Conservation (phyloP, 805 yeast genomes). For the Danielia oregonensis region DNA sequence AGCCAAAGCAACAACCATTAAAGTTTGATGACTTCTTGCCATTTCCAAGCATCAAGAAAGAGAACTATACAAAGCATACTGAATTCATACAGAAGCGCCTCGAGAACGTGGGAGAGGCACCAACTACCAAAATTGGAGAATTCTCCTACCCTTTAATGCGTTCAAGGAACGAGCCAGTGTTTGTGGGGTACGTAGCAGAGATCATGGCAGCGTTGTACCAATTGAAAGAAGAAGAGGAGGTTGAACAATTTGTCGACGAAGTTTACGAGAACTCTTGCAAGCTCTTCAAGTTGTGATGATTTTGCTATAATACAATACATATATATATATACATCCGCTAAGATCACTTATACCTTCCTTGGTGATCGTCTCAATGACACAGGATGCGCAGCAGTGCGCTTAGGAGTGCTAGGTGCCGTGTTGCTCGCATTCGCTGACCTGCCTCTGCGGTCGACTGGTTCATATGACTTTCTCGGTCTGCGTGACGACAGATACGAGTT, state of each 20-base stretch:
- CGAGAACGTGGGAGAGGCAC: slow-evolving; percentile 3
- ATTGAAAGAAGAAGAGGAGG: slow-evolving; percentile 23
- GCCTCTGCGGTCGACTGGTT: too few relatives aligned
- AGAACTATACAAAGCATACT: slow-evolving; percentile 43
- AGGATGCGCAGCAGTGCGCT: too few relatives aligned
- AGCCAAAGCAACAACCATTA: slow-evolving; percentile 18
- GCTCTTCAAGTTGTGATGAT: slow-evolving; percentile 20
- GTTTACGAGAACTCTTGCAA: slow-evolving; percentile 34
- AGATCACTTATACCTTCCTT: neutral
- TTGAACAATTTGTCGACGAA: slow-evolving; percentile 30
- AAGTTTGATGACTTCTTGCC: slow-evolving; percentile 54
- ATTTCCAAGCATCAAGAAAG: slow-evolving; percentile 62
- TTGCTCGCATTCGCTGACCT: too few relatives aligned
- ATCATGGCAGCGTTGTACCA: slow-evolving; percentile 33
- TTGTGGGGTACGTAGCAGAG: slow-evolving; percentile 75
- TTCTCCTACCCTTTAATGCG: slow-evolving; percentile 54
- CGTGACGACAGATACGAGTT: too few relatives aligned
- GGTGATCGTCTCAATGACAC: slow-evolving; percentile 3
- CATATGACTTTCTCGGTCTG: neutral
- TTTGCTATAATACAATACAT: slow-evolving; percentile 5
- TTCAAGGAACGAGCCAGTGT: slow-evolving; percentile 91
- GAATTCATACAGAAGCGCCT: slow-evolving; percentile 19
- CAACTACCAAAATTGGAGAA: slow-evolving; percentile 18
- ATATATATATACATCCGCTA: neutral
- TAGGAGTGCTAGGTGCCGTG: too few relatives aligned